A percentile compares a stretch with the other conserved stretches of the same genome.
These are phyloP conservation scores for Chlorella sp. DNA, from an alignment of 139 green algal species.

Conservation along the genomic window DNA sequence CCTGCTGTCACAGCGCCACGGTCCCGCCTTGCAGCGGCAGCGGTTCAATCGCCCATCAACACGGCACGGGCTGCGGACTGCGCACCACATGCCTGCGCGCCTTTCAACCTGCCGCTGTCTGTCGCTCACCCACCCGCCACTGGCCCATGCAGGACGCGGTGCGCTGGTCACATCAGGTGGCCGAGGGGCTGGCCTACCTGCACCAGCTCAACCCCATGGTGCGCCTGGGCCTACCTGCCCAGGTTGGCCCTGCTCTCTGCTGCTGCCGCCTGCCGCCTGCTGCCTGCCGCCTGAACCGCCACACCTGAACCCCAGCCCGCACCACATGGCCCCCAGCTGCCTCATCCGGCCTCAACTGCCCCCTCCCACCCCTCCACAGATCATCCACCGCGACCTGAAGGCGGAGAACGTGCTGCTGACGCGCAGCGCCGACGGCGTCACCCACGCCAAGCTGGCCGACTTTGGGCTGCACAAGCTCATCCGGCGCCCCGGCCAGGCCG, in stretches of 20 bases:
- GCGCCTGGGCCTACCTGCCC: not conserved
- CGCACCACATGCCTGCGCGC: too few relatives aligned
- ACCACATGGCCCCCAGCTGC: not conserved
- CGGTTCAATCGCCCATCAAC: too few relatives aligned
- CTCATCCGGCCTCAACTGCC: not conserved
- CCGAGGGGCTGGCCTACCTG: constrained; percentile 5
- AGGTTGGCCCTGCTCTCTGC: not conserved
- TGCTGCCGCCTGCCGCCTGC: not conserved
- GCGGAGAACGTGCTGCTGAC: constrained; percentile 6
- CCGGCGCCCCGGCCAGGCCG: not conserved
- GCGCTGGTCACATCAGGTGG: constrained; percentile 1
- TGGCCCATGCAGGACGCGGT: not conserved
- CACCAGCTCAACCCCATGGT: constrained; percentile 16
- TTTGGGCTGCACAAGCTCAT: constrained; percentile 3
- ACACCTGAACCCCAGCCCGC: not conserved
- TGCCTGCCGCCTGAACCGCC: not conserved
- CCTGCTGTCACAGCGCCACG: too few relatives aligned
- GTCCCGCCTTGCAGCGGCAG: too few relatives aligned
- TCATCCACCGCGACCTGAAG: constrained; percentile 14
- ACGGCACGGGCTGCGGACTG: too few relatives aligned
- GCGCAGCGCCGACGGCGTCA: not conserved
- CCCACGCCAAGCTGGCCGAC: not conserved
- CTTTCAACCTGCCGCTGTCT: too few relatives aligned
- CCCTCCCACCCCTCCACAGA: not conserved
- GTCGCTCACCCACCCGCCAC: too few relatives aligned